Conservation (phyloP, 1,284 basidiomycete genomes). For the Ceratobasidium sp. region DNA sequence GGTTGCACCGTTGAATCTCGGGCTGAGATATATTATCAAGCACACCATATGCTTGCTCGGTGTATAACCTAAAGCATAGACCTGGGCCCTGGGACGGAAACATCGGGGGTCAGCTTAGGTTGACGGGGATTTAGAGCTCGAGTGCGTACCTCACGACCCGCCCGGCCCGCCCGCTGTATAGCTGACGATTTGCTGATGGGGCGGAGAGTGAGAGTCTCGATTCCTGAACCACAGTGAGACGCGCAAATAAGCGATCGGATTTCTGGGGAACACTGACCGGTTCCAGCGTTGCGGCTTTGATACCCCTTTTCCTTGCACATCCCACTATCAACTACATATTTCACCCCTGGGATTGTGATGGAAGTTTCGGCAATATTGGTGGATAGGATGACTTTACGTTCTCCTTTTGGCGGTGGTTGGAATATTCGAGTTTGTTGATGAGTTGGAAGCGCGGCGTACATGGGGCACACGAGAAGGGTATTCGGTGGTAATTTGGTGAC, state of each 20-base stretch:
- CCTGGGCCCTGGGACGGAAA: constrained; percentile 71
- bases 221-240: constrained; percentile 65
- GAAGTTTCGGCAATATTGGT: constrained; percentile 99
- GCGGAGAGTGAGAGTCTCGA: constrained; percentile 88
- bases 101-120: constrained; percentile 17
- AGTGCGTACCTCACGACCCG: constrained; percentile 82
- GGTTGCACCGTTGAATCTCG: constrained; percentile 88
- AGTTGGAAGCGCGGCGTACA: constrained; percentile 88
- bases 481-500: constrained; percentile 61
- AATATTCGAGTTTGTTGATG: constrained; percentile 86
- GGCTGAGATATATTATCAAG: constrained; percentile 81
- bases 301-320: constrained; percentile 97
- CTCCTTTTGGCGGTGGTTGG: constrained; percentile 72
- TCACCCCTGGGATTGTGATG: constrained; percentile 96
- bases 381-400: constrained; percentile 91
- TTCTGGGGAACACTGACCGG: constrained; percentile 53
- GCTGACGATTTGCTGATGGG: constrained; percentile 92
- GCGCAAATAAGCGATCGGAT: constrained; percentile 12
- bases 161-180: constrained; percentile 86
- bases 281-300: constrained; percentile 74
- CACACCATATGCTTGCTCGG: constrained; percentile 76
- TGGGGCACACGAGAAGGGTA: constrained; percentile 73
- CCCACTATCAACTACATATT: constrained; percentile 95
- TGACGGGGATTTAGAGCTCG: background rate
- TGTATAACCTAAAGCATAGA: constrained; percentile 89